These are phyloP conservation scores for Ophiostoma sp. DNA, from an alignment of 2,329 filamentous ascomycete species.

Conservation along the genomic window DNA sequence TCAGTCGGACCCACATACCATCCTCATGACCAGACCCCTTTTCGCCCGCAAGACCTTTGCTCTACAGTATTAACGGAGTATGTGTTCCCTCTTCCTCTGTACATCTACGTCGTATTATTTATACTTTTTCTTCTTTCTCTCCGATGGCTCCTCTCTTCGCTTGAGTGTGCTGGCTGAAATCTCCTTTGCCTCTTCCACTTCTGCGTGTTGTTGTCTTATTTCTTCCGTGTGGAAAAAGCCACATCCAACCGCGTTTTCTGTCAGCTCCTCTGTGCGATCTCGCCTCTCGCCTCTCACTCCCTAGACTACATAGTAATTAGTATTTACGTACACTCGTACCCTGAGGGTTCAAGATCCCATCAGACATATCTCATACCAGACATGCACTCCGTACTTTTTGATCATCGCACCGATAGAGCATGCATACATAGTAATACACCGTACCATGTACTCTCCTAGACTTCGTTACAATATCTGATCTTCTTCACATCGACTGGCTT, in stretches of 20 bases:
- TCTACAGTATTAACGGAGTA: neutral
- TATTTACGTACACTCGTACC: neutral
- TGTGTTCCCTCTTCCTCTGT: neutral
- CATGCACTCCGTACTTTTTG: conserved; percentile 2
- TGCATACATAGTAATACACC: neutral
- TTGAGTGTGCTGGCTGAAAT: neutral
- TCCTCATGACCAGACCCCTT: neutral
- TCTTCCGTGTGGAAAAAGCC: neutral
- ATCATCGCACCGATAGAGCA: conserved; percentile 4
- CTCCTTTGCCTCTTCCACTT: neutral
- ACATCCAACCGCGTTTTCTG: neutral
- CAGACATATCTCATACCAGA: neutral
- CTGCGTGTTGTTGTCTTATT: neutral
- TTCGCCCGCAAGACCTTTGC: neutral
- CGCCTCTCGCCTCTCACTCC: neutral
- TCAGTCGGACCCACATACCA: neutral
- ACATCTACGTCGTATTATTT: neutral
- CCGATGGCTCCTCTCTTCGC: conserved; percentile 5
- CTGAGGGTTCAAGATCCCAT: neutral
- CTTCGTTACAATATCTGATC: neutral
- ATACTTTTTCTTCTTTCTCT: neutral
- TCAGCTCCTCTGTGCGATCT: neutral
- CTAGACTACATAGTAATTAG: too few relatives aligned
- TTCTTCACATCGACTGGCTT: neutral
- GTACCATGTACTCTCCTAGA: neutral